Conservation (phyloP, 495 filamentous ascomycete species). For the Trichoderma gamsii region DNA sequence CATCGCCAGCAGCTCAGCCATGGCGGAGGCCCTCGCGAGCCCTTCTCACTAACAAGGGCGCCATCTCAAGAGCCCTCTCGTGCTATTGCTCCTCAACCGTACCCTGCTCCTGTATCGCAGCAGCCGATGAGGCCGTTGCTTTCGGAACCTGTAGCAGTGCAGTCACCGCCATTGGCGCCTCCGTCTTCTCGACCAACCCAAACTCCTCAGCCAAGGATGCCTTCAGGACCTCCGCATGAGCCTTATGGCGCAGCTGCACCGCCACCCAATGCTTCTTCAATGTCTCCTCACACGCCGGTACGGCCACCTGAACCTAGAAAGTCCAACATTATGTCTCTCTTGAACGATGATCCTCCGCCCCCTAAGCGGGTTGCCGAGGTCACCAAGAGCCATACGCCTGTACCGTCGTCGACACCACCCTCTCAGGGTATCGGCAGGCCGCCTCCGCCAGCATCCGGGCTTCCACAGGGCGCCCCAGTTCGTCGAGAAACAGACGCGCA, state of each 20-base stretch:
- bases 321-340: constrained; percentile 44
- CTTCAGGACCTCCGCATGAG: constrained; percentile 32
- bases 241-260: constrained; percentile 31
- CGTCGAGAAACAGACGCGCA: constrained; percentile 34
- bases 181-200: constrained; percentile 8
- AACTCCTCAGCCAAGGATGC: not conserved
- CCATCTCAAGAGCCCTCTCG: constrained; percentile 33
- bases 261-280: constrained; percentile 25
- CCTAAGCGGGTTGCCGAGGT: constrained; percentile 39
- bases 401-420: constrained; percentile 40
- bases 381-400: constrained; percentile 19
- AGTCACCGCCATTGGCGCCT: constrained; percentile 9
- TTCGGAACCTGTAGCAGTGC: constrained; percentile 26
- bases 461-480: constrained; percentile 27
- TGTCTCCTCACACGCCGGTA: constrained; percentile 26
- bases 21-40: constrained; percentile 30
- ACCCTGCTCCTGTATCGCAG: constrained; percentile 28
- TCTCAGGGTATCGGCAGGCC: constrained; percentile 35
- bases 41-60: constrained; percentile 34
- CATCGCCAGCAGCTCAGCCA: constrained; percentile 25
- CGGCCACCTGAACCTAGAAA: constrained; percentile 36
- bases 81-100: constrained; percentile 29
- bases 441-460: constrained; percentile 28
- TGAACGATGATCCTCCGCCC: constrained; percentile 44
- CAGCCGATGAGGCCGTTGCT: constrained; percentile 30